Percentiles rank a stretch among this genome's conserved stretches.
phyloP scores from a whole-genome alignment of 768 basidiomycete genomes.

The Albatrellus ellisii region DNA sequence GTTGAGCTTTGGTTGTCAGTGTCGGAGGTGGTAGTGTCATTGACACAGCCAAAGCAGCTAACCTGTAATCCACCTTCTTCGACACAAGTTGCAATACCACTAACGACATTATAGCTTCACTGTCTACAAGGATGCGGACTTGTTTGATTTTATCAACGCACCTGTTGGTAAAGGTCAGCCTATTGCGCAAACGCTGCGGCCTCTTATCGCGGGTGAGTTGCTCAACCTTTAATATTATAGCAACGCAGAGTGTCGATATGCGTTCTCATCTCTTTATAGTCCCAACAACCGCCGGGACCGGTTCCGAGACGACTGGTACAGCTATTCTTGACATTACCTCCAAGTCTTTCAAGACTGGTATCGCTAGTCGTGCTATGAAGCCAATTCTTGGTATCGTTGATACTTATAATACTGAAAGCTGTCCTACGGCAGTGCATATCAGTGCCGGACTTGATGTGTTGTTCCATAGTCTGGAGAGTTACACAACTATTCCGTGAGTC shows the following conservation, averaged over 20 bases:
- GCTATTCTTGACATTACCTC: constrained; percentile 92
- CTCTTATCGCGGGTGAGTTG: constrained; percentile 64
- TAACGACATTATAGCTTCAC: constrained; percentile 43
- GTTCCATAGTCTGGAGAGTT: constrained; percentile 93
- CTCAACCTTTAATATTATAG: neutral
- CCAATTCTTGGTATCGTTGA: constrained; percentile 76
- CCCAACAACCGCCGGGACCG: constrained; percentile 75
- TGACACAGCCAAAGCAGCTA: constrained; percentile 92
- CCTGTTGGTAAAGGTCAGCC: constrained; percentile 89
- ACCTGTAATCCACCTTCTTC: constrained; percentile 38
- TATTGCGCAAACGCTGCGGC: constrained; percentile 57
- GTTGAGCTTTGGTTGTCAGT: constrained; percentile 23
- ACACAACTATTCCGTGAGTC: constrained; percentile 81
- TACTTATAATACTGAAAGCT: constrained; percentile 81
- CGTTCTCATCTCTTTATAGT: constrained; percentile 24
- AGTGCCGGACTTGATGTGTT: constrained; percentile 91
- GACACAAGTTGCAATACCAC: neutral
- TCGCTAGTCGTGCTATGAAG: constrained; percentile 83
- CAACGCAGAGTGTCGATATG: neutral
- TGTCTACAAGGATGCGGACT: constrained; percentile 83
- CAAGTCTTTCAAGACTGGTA: constrained; percentile 90
- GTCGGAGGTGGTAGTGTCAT: constrained; percentile 93
- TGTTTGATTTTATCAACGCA: constrained; percentile 96
- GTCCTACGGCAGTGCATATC: constrained; percentile 87
- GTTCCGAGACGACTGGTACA: constrained; percentile 90